These are phyloP conservation scores for Hagleromyces aurorensis DNA, from an alignment of 805 yeast genomes.

Conservation along the genomic window DNA sequence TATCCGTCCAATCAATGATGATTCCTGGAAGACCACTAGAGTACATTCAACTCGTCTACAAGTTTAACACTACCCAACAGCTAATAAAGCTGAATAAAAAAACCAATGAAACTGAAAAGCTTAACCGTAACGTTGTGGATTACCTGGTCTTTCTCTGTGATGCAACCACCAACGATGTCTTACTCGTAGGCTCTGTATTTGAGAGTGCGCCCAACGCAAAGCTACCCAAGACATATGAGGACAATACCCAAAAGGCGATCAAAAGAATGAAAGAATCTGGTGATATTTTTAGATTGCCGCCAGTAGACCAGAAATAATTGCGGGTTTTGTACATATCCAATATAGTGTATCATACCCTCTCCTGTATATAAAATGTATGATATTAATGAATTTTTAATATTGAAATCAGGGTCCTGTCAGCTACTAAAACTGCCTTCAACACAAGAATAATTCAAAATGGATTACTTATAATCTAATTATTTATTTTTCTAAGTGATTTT, in stretches of 20 bases:
- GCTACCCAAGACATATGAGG: slow-evolving; percentile 25
- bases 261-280: slow-evolving; percentile 28
- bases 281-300: slow-evolving; percentile 26
- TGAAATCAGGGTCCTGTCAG: too few relatives aligned
- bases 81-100: slow-evolving; percentile 41
- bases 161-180: slow-evolving; percentile 47
- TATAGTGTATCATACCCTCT: background rate
- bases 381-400: too few relatives aligned
- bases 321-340: slow-evolving; percentile 1
- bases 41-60: slow-evolving; percentile 53
- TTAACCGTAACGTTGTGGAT: slow-evolving; percentile 50
- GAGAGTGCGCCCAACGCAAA: slow-evolving; percentile 43
- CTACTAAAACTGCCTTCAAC: too few relatives aligned
- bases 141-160: slow-evolving; percentile 56
- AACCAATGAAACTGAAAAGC: slow-evolving; percentile 38
- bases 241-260: slow-evolving; percentile 21
- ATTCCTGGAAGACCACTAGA: slow-evolving; percentile 46
- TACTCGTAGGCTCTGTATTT: slow-evolving; percentile 60
- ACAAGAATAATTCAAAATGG: too few relatives aligned
- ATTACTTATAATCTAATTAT: too few relatives aligned
- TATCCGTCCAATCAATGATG: slow-evolving; percentile 62
- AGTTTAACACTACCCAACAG: slow-evolving; percentile 55
- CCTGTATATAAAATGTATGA: slow-evolving; percentile 1
- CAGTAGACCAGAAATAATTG: slow-evolving; percentile 4
- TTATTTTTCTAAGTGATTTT: too few relatives aligned